phyloP scores from a whole-genome alignment of 331 rosid genomes.

The Malus hybrid region DNA sequence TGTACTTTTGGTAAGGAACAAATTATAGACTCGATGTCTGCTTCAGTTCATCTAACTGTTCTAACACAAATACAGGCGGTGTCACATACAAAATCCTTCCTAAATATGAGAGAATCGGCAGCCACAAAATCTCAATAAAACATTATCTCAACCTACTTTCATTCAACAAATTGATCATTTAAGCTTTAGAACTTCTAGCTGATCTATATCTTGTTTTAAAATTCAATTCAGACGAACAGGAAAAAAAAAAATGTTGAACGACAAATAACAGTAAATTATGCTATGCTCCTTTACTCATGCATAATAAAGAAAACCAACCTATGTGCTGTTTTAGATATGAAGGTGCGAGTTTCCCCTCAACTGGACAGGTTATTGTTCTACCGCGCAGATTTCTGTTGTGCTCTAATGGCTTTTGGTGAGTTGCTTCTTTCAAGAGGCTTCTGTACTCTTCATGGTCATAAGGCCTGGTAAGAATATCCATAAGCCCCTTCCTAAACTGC shows the following conservation, averaged over 20 bases:
- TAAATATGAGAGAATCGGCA: neutral
- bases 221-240: neutral
- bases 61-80: neutral
- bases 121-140: neutral
- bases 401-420: constrained; percentile 4
- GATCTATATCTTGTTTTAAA: neutral
- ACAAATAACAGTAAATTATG: neutral
- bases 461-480: constrained; percentile 48
- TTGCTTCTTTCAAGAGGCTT: neutral
- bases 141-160: neutral
- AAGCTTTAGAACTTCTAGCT: neutral
- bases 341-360: constrained; percentile 7
- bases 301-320: constrained; percentile 38
- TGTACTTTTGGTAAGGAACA: neutral
- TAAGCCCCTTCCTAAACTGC: constrained; percentile 44
- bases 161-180: neutral
- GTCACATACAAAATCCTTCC: neutral
- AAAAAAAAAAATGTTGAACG: neutral
- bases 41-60: neutral
- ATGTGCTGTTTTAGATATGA: constrained; percentile 43
- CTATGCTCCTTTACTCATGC: neutral
- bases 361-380: constrained; percentile 9
- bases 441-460: constrained; percentile 35
- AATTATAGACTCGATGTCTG: neutral
- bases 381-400: constrained; percentile 31